Conservation (phyloP, 1,139 yeast genomes). For the Yamadazyma triangularis region DNA sequence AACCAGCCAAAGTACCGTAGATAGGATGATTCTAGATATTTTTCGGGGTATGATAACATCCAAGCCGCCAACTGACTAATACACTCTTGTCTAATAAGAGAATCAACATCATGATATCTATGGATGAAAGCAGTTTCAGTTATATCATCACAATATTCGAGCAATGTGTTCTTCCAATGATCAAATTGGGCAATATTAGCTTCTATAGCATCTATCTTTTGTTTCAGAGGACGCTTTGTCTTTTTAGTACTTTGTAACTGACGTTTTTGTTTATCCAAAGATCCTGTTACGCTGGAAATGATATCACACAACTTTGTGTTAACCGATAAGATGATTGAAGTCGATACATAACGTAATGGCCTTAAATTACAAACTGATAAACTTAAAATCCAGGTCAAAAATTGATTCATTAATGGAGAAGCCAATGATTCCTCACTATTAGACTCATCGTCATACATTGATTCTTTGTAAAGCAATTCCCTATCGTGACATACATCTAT, state of each 20-base stretch:
- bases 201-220: slow-evolving; percentile 38
- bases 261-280: slow-evolving; percentile 40
- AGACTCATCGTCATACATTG: slow-evolving; percentile 8
- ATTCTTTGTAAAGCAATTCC: slow-evolving; percentile 52
- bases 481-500: slow-evolving; percentile 56
- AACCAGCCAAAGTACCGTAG: slow-evolving; percentile 83
- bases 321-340: slow-evolving; percentile 54
- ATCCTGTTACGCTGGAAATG: slow-evolving; percentile 38
- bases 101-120: slow-evolving; percentile 79
- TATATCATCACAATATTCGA: slow-evolving; percentile 59
- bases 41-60: slow-evolving; percentile 68
- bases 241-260: slow-evolving; percentile 30
- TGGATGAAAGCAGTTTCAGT: slow-evolving; percentile 66
- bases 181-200: slow-evolving; percentile 45
- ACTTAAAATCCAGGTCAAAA: slow-evolving; percentile 74
- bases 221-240: slow-evolving; percentile 27
- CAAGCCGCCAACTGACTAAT: slow-evolving; percentile 57
- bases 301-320: slow-evolving; percentile 57
- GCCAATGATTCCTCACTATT: slow-evolving; percentile 21
- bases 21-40: slow-evolving; percentile 64
- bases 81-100: slow-evolving; percentile 66
- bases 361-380: slow-evolving; percentile 67
- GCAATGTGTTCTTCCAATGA: slow-evolving; percentile 48
- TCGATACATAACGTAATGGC: slow-evolving; percentile 67
- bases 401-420: slow-evolving; percentile 47